phyloP scores from a whole-genome alignment of 768 basidiomycete species.

The Daedaleopsis sinensis region DNA sequence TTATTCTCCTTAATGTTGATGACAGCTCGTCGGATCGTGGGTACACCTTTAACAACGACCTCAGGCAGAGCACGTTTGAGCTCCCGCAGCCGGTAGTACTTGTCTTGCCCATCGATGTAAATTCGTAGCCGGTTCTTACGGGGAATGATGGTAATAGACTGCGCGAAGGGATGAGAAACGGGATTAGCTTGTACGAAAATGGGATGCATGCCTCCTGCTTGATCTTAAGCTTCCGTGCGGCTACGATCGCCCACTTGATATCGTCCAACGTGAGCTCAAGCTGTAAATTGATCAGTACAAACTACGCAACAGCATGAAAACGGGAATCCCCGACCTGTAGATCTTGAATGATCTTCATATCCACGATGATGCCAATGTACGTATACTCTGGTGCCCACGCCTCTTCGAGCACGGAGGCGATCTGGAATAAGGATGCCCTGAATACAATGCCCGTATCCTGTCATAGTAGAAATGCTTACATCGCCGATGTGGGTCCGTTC shows the following conservation, averaged over 20 bases:
- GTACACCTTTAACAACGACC: slow-evolving; percentile 93
- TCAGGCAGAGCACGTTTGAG: slow-evolving; percentile 82
- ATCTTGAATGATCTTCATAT: slow-evolving; percentile 83
- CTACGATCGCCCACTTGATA: slow-evolving; percentile 89
- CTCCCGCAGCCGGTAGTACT: slow-evolving; percentile 82
- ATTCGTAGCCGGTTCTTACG: slow-evolving; percentile 76
- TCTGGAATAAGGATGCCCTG: slow-evolving; percentile 44
- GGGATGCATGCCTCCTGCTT: slow-evolving; percentile 69
- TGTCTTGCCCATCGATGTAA: slow-evolving; percentile 77
- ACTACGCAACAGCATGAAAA: not conserved
- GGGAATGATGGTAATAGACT: slow-evolving; percentile 80
- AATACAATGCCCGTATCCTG: not conserved
- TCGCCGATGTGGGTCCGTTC: slow-evolving; percentile 96
- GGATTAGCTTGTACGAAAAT: not conserved
- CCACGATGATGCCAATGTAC: slow-evolving; percentile 91
- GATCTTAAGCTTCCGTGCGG: slow-evolving; percentile 88
- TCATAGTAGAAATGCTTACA: slow-evolving; percentile 47
- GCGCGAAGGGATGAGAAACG: not conserved
- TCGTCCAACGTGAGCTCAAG: slow-evolving; percentile 93
- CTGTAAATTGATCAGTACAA: slow-evolving; percentile 39
- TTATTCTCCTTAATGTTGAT: slow-evolving; percentile 95
- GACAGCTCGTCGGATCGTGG: slow-evolving; percentile 87
- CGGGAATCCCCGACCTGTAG: slow-evolving; percentile 62
- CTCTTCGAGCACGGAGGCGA: slow-evolving; percentile 92
- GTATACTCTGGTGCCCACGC: slow-evolving; percentile 94